Evolutionary conservation across 768 basidiomycete genomes (phyloP).

Genomic region (Cystofilobasidium ferigula): DNA sequence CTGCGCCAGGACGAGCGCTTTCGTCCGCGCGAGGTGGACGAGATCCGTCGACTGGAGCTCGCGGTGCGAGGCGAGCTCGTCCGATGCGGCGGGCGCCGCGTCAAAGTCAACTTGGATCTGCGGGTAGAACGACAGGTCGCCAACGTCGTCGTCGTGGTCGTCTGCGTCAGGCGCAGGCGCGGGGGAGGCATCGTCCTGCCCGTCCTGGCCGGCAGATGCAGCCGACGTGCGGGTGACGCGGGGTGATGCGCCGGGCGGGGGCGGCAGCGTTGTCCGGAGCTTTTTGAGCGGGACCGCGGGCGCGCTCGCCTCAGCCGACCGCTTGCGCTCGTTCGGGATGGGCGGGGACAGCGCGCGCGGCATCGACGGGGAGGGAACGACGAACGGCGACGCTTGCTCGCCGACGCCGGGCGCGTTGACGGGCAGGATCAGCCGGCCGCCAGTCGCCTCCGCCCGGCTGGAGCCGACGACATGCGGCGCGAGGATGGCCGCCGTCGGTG

Average conservation of each 20-base stretch:
- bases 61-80: not conserved
- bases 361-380: not conserved
- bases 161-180: no score
- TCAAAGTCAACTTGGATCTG: slow-evolving; percentile 14
- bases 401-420: no score
- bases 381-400: not conserved
- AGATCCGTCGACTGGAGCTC: not conserved
- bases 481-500: not conserved
- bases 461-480: not conserved
- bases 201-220: not conserved
- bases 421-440: no score
- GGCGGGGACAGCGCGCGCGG: not conserved
- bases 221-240: not conserved
- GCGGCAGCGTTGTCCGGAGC: not conserved
- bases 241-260: not conserved
- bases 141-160: slow-evolving; percentile 6
- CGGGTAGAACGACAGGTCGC: slow-evolving; percentile 8
- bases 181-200: not conserved
- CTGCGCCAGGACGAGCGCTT: slow-evolving; percentile 15
- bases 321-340: not conserved
- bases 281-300: not conserved
- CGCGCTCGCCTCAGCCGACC: not conserved
- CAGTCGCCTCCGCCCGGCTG: no score
- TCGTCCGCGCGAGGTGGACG: slow-evolving; percentile 12
- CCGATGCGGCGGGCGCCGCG: not conserved